phyloP scores from a whole-genome alignment of 768 basidiomycete genomes.

The Hygrophoropsis aurantiaca region DNA sequence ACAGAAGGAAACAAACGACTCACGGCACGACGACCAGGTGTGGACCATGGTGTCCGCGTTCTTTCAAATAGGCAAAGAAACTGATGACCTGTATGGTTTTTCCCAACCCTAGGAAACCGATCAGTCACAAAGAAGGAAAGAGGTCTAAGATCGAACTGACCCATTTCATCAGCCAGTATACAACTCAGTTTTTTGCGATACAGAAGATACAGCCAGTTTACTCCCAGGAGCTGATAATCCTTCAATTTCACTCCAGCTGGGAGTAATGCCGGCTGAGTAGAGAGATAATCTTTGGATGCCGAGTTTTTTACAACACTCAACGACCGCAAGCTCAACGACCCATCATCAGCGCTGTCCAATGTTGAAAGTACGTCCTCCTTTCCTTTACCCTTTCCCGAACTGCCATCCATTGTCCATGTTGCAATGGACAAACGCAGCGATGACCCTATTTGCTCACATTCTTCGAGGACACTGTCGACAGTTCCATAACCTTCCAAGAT shows the following conservation, averaged over 20 bases:
- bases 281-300: constrained; percentile 64
- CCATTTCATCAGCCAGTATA: constrained; percentile 99
- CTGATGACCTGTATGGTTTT: constrained; percentile 99
- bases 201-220: constrained; percentile 94
- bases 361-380: constrained; percentile 32
- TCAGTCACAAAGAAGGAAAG: constrained; percentile 7
- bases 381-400: constrained; percentile 36
- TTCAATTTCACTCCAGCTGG: constrained; percentile 75
- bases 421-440: constrained; percentile 72
- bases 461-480: constrained; percentile 85
- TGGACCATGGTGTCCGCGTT: constrained; percentile 74
- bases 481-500: constrained; percentile 84
- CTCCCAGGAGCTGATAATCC: constrained; percentile 95
- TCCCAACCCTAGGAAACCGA: constrained; percentile 69
- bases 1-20: constrained; percentile 30
- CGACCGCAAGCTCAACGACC: constrained; percentile 57
- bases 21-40: constrained; percentile 96
- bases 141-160: constrained; percentile 44
- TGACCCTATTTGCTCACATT: constrained; percentile 85
- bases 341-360: constrained; percentile 51
- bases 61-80: constrained; percentile 88
- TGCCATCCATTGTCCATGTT: constrained; percentile 59
- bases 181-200: constrained; percentile 82
- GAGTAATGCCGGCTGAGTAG: constrained; percentile 69
- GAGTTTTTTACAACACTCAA: constrained; percentile 41